These are phyloP conservation scores for Aspergillus fischeri DNA, from an alignment of 2,329 filamentous ascomycete species.

Conservation along the genomic window DNA sequence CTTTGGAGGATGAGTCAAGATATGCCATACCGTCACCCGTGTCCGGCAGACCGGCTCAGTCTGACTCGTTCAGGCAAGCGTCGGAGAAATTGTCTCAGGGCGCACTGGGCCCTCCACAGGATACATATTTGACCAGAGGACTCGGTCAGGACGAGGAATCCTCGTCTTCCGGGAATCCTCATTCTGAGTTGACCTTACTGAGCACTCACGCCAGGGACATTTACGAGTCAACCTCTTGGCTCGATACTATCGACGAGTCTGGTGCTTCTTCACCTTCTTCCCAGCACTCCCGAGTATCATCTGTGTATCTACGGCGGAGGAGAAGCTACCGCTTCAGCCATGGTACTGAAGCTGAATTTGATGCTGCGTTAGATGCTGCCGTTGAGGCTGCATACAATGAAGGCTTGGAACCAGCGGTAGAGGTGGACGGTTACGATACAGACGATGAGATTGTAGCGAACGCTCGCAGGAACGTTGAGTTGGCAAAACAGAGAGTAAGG, in stretches of 20 bases:
- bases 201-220: slow-evolving; percentile 45
- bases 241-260: slow-evolving; percentile 92
- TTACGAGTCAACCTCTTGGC: slow-evolving; percentile 83
- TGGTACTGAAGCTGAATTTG: slow-evolving; percentile 82
- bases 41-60: slow-evolving; percentile 43
- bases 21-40: slow-evolving; percentile 10
- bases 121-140: background rate
- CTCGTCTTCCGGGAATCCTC: background rate
- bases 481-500: slow-evolving; percentile 70
- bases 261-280: slow-evolving; percentile 75
- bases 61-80: slow-evolving; percentile 13
- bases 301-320: slow-evolving; percentile 63
- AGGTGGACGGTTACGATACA: slow-evolving; percentile 25
- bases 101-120: background rate
- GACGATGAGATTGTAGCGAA: slow-evolving; percentile 40
- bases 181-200: slow-evolving; percentile 15
- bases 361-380: slow-evolving; percentile 88
- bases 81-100: slow-evolving; percentile 1
- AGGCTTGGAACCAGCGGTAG: slow-evolving; percentile 66
- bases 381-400: slow-evolving; percentile 96
- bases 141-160: background rate
- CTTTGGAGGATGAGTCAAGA: slow-evolving; percentile 26
- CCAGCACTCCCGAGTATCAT: slow-evolving; percentile 73
- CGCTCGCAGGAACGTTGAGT: slow-evolving; percentile 63
- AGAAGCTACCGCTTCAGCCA: slow-evolving; percentile 66